Base-by-base conservation (phyloP, 257 asterid genomes). In the Solanum etuberosum region DNA sequence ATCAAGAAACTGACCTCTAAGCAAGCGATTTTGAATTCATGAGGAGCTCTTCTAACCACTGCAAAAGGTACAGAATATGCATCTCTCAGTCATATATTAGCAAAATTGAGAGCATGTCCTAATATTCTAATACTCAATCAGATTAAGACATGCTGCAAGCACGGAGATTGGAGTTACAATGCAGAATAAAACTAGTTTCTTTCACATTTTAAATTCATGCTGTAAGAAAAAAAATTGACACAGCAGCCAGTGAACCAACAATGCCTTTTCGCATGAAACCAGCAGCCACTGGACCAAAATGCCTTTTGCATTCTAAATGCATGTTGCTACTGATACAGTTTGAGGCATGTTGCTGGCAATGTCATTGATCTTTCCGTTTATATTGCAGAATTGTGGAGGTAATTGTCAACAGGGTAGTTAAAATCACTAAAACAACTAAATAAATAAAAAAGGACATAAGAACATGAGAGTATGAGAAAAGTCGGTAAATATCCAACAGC, bases 11-110 rank as follows among this genome's bases (percentile, higher is more conserved):
- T 15, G 83, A 94, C 98, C 97, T 93, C 96, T 92, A 95, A 91
- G 93, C 98, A 95, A 54, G 95, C 90, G 38, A 95, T 94, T 89
- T 95, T 95, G 93, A 95, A 95, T 88, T 95, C 98, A 63, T 95
- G 98, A 57, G 98, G 98, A 89, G 93, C 97, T 92, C 98, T 92
- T 92, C 98, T 90, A 88, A 95, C 93, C 89, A 95, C 98, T 95
- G 95, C 91, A 92, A 80, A 91, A 88, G 46, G 86, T 74, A 86
- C 87, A 87, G 88, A 80, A 78, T 59, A 87, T 85, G 73, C 85
- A 86, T 70, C 23, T 84, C 86, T 61, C 85, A 63, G 68, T 88
- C 74, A 74, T 57, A 74, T 10, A 81, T 81, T 46, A 81, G 40
- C 85, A 81, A 81, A 32, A 48, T 48, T 29, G 9, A 21, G 11